Base-by-base conservation (phyloP, 2,329 filamentous ascomycete genomes). In the Fusarium sulawesiense region DNA sequence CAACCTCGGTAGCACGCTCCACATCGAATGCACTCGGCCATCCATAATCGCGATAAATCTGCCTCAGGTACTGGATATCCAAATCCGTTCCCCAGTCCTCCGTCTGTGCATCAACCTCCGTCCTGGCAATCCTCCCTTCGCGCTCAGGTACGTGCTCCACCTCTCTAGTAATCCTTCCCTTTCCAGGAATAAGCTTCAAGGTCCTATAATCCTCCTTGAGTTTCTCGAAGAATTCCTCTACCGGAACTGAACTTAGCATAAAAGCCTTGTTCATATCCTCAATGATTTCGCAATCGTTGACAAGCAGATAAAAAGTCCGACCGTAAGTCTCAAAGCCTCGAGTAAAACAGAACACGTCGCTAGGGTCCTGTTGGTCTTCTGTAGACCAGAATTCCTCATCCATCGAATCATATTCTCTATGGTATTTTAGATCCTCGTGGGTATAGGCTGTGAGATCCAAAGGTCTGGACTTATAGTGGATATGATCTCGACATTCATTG, bases 11-110 rank as follows among this genome's bases (percentile, higher is more conserved):
- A 21, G 54, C 34, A 10, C 16, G 10, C 11, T 49, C 14, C 4
- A 25, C 9, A 6, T 37, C 4, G 2, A 59, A 49, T 1, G 42
- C 21, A 4, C 13, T 4, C 4, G 55, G 55, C 63, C 61, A 66
- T 1, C 45, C 49, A 11, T 55, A 5, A 7, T 48, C 48, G 4
- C 55, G 34, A 37, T 66, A 66, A 2, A 66, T 23, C 40, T 66
- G 61, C 11, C 61, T 60, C 6, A 47, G 12, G 12, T 56, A 60
- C 23, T 66, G 61, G 2, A 44, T 18, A 16, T 66, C 64, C 10
- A 66, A 7, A 4, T 58, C 18, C 2, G 34, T 60, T 16, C 32
- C 27, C 57, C 27, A 60, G 4, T 4, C 3, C 0, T 29, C 53
- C 11, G 3, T 11, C 16, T 58, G 42, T 0, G 3, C 8, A 7